Conservation (phyloP, 768 basidiomycete species). For the Terana coerulea region DNA sequence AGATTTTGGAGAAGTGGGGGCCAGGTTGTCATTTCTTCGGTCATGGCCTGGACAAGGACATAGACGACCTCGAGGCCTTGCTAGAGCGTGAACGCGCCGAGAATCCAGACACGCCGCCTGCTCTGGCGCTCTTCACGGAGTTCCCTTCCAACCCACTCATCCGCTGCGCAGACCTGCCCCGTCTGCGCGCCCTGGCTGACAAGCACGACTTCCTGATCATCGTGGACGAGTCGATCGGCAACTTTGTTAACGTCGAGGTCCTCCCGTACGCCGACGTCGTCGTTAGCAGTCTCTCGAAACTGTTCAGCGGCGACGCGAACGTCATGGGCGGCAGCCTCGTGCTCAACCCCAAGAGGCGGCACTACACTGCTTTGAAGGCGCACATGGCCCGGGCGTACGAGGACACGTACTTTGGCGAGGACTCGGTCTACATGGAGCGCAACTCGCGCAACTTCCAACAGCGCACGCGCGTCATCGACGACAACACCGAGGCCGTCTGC, state of each 20-base stretch:
- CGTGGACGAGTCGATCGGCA: conserved; percentile 93
- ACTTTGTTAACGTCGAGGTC: conserved; percentile 90
- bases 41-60: conserved; percentile 68
- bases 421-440: conserved; percentile 95
- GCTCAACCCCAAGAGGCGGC: conserved; percentile 72
- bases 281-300: conserved; percentile 87
- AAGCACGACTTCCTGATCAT: conserved; percentile 85
- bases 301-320: conserved; percentile 92
- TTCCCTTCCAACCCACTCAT: conserved; percentile 95
- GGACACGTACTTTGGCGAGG: conserved; percentile 85
- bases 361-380: conserved; percentile 64
- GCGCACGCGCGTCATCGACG: conserved; percentile 74
- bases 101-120: conserved; percentile 48
- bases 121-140: conserved; percentile 85
- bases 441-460: conserved; percentile 90
- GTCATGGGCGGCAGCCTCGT: conserved; percentile 98
- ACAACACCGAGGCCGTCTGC: conserved; percentile 79
- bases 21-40: conserved; percentile 91
- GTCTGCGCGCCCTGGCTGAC: conserved; percentile 77
- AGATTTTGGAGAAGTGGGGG: conserved; percentile 94
- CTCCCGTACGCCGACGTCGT: conserved; percentile 85
- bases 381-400: conserved; percentile 62
- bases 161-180: conserved; percentile 73
- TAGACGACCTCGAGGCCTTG: conserved; percentile 66
- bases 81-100: conserved; percentile 42